phyloP scores from a whole-genome alignment of 2,329 filamentous ascomycete genomes.

The Aspergillus brasiliensis region DNA sequence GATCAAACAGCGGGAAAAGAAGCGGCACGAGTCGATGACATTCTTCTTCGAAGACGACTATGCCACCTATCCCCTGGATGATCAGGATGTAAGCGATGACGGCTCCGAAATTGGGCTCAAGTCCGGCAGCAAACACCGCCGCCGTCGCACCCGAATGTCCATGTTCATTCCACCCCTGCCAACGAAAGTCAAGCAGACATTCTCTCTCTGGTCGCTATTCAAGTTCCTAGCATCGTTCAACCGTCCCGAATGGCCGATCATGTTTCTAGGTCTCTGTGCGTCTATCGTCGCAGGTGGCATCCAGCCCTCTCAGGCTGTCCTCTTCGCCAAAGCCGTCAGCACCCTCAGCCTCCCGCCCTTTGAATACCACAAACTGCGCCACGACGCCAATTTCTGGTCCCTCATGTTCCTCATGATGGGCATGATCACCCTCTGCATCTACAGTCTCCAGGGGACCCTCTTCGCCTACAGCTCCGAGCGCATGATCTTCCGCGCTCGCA shows the following conservation, averaged over 20 bases:
- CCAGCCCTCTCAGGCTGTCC: constrained; percentile 72
- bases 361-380: constrained; percentile 59
- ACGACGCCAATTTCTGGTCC: constrained; percentile 77
- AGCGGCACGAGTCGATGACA: constrained; percentile 10
- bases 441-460: constrained; percentile 65
- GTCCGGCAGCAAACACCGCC: not conserved
- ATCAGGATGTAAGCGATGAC: constrained; percentile 13
- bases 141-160: constrained; percentile 9
- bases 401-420: constrained; percentile 85
- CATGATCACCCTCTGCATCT: constrained; percentile 68
- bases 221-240: constrained; percentile 79
- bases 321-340: constrained; percentile 84
- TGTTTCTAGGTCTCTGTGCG: constrained; percentile 71
- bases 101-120: constrained; percentile 16
- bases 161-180: constrained; percentile 6
- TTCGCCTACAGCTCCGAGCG: constrained; percentile 84
- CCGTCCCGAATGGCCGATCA: constrained; percentile 66
- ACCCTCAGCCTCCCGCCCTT: constrained; percentile 61
- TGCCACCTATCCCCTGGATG: not conserved
- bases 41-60: constrained; percentile 18
- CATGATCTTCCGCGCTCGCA: constrained; percentile 76
- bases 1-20: constrained; percentile 51
- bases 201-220: constrained; percentile 68
- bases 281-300: constrained; percentile 75
- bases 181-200: constrained; percentile 41